Evolutionary conservation across 225 moss, liverwort and hornwort species (phyloP).

Genomic region (Ulota crispa): DNA sequence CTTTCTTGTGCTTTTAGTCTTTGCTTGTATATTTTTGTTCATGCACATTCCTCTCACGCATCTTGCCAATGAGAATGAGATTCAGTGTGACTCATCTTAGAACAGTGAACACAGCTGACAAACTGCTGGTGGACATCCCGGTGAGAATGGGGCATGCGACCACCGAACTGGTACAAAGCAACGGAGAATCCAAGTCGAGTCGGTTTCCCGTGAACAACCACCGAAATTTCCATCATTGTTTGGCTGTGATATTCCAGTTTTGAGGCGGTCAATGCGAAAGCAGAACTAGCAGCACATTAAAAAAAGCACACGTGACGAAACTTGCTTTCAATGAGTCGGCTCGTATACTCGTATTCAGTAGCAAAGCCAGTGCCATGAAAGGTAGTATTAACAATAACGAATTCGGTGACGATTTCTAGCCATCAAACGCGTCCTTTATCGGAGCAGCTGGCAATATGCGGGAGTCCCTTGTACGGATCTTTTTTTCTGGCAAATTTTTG

Average conservation of each 20-base stretch:
- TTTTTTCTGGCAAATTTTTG: too few species aligned
- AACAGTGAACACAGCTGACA: too few species aligned
- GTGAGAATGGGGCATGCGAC: too few species aligned
- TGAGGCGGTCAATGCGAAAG: not conserved
- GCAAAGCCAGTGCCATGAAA: not conserved
- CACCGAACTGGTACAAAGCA: slow-evolving; percentile 13
- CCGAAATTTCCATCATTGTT: slow-evolving; percentile 32
- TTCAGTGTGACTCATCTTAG: too few species aligned
- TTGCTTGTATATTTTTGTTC: too few species aligned
- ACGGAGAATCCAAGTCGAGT: not conserved
- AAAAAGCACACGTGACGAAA: not conserved
- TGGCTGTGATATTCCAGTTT: not conserved
- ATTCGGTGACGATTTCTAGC: slow-evolving; percentile 21
- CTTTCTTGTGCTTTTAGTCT: too few species aligned
- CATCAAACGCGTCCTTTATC: not conserved
- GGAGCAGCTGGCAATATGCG: not conserved
- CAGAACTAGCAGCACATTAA: not conserved
- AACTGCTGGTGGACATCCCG: too few species aligned
- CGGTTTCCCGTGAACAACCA: not conserved
- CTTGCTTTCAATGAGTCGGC: not conserved
- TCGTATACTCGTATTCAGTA: not conserved
- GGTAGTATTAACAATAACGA: not conserved
- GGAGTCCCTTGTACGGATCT: not conserved
- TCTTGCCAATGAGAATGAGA: too few species aligned
- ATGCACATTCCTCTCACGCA: too few species aligned